phyloP scores from a whole-genome alignment of 202 grass and related monocot genomes.

The Zoysia matrella region DNA sequence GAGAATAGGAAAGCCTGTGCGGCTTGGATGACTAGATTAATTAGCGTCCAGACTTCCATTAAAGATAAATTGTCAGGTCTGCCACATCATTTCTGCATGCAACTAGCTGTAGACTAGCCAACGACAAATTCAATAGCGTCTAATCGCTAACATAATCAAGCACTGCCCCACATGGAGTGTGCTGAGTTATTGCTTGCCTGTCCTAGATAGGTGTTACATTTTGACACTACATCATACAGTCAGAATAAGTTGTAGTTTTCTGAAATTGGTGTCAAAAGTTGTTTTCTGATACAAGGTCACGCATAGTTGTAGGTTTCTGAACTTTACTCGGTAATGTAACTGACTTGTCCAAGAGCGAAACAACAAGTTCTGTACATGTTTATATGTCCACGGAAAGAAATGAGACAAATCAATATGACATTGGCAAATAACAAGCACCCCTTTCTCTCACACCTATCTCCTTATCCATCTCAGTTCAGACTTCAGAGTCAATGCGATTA shows the following conservation, averaged over 20 bases:
- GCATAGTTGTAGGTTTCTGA: too few species aligned
- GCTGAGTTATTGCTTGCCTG: slow-evolving; percentile 37
- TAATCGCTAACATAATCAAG: slow-evolving; percentile 44
- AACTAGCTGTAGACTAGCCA: slow-evolving; percentile 52
- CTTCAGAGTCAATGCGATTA: too few species aligned
- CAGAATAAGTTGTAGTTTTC: not conserved
- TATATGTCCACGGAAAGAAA: too few species aligned
- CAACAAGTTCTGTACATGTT: too few species aligned
- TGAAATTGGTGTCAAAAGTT: too few species aligned
- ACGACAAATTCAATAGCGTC: slow-evolving; percentile 45
- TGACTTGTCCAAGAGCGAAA: too few species aligned
- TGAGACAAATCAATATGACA: too few species aligned
- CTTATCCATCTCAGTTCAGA: too few species aligned
- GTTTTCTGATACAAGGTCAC: too few species aligned
- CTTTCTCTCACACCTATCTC: too few species aligned
- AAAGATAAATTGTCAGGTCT: slow-evolving; percentile 46
- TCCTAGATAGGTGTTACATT: slow-evolving; percentile 42
- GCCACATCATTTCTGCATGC: slow-evolving; percentile 45
- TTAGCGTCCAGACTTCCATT: slow-evolving; percentile 21
- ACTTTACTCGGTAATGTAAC: too few species aligned
- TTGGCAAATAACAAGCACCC: too few species aligned
- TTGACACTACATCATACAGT: slow-evolving; percentile 30
- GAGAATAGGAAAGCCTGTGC: slow-evolving; percentile 33
- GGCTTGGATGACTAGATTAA: slow-evolving; percentile 6
- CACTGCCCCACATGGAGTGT: slow-evolving; percentile 40